Evolutionary conservation across 2,329 filamentous ascomycete genomes (phyloP).

Genomic region (Tolypocladium ovalisporum): DNA sequence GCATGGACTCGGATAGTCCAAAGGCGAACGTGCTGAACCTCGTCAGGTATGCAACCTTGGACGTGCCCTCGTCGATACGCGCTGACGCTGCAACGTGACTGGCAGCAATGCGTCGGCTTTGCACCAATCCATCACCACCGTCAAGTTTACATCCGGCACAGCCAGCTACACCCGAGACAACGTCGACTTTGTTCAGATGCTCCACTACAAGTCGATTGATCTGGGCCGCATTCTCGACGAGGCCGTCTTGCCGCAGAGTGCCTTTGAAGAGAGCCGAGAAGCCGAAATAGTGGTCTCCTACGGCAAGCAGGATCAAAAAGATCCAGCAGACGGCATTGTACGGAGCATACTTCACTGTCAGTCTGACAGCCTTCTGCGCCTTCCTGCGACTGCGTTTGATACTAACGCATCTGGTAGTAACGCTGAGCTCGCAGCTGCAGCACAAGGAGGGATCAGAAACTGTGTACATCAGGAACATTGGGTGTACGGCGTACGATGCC

Average conservation of each 20-base stretch:
- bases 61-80: background rate
- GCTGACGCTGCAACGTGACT: background rate
- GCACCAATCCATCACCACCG: background rate
- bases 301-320: background rate
- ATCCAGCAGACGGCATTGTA: background rate
- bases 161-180: background rate
- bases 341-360: background rate
- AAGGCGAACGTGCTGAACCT: background rate
- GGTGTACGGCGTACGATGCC: background rate
- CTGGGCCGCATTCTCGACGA: background rate
- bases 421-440: background rate
- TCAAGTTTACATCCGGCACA: background rate
- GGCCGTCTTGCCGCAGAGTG: background rate
- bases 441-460: background rate
- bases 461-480: background rate
- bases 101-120: background rate
- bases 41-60: background rate
- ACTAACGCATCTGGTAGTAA: background rate
- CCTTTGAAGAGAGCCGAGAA: background rate
- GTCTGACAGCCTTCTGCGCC: background rate
- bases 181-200: slow-evolving; percentile 1
- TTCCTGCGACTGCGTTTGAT: background rate
- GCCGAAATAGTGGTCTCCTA: background rate
- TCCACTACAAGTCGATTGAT: slow-evolving; percentile 2
- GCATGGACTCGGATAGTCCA: background rate